Conservation (phyloP, 495 filamentous ascomycete genomes). For the Immersiella caudata region DNA sequence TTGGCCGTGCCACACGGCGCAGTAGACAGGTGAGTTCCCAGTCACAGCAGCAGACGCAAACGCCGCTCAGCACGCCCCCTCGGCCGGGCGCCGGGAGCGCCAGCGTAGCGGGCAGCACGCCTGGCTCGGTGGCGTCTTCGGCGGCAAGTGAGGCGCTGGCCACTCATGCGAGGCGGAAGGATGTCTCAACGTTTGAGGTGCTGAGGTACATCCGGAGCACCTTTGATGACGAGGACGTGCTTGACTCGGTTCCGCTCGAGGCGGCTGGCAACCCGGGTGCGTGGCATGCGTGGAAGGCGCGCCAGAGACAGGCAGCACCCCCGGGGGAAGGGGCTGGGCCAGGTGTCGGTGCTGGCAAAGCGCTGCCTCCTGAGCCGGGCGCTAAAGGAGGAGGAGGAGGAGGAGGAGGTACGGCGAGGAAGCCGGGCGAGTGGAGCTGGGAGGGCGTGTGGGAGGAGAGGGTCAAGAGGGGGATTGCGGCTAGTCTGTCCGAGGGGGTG, state of each 20-base stretch:
- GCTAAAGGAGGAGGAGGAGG: background rate
- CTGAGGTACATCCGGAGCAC: constrained; percentile 78
- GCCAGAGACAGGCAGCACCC: constrained; percentile 48
- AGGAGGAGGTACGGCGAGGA: constrained; percentile 27
- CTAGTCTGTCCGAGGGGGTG: constrained; percentile 74
- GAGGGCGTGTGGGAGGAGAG: constrained; percentile 91
- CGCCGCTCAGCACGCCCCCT: constrained; percentile 37
- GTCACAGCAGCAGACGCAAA: constrained; percentile 23
- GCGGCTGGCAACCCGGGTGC: constrained; percentile 85
- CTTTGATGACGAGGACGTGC: constrained; percentile 73
- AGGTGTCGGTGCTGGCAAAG: constrained; percentile 11
- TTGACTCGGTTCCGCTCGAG: constrained; percentile 78
- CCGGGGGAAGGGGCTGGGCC: constrained; percentile 26
- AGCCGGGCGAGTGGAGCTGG: constrained; percentile 90
- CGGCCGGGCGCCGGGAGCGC: constrained; percentile 4
- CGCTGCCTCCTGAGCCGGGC: constrained; percentile 14
- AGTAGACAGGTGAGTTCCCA: constrained; percentile 33
- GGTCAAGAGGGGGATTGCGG: constrained; percentile 72
- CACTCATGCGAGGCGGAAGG: constrained; percentile 24
- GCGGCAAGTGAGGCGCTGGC: constrained; percentile 6
- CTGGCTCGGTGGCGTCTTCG: constrained; percentile 36
- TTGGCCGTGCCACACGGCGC: constrained; percentile 52
- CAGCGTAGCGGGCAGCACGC: constrained; percentile 31
- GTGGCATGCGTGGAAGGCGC: constrained; percentile 85
- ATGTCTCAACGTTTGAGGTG: constrained; percentile 60